These are phyloP conservation scores for Escallonia rubra DNA, from an alignment of 129 eudicot genomes.

Conservation along the genomic window DNA sequence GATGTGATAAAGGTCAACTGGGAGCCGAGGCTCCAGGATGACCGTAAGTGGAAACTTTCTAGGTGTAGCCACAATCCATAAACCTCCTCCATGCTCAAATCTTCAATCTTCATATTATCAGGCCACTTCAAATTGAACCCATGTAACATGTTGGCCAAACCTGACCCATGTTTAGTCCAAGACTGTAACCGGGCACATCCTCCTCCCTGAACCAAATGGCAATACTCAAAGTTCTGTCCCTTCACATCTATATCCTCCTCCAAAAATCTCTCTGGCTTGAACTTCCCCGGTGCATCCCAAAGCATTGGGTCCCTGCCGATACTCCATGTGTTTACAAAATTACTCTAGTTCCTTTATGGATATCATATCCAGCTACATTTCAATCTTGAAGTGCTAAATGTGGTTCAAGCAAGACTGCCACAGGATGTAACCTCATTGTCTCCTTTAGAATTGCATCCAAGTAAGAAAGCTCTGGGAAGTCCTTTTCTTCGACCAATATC, in stretches of 20 bases:
- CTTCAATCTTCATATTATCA: no score
- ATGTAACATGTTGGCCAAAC: no score
- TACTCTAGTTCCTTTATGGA: slow-evolving; percentile 29
- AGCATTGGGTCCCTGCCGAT: slow-evolving; percentile 27
- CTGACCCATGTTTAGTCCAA: no score
- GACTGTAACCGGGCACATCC: no score
- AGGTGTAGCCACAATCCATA: no score
- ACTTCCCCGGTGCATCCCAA: slow-evolving; percentile 30
- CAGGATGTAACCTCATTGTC: slow-evolving; percentile 38
- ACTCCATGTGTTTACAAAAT: slow-evolving; percentile 30
- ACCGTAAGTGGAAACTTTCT: no score
- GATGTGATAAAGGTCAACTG: no score
- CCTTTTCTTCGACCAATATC: slow-evolving; percentile 35
- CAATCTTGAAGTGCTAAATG: slow-evolving; percentile 37
- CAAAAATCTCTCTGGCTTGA: slow-evolving; percentile 35
- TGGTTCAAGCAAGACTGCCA: slow-evolving; percentile 27
- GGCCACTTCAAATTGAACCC: no score
- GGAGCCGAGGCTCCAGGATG: no score
- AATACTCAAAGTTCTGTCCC: not conserved
- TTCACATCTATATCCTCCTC: slow-evolving; percentile 21
- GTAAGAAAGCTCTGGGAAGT: slow-evolving; percentile 17
- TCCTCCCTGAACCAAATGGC: no score
- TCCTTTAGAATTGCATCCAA: slow-evolving; percentile 30
- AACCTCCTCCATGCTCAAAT: no score
- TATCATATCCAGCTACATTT: slow-evolving; percentile 29